Percentiles rank a stretch among this genome's conserved stretches.
Evolutionary conservation across 139 green algal genomes (phyloP).

Genomic region (Diplosphaera chodatii): DNA sequence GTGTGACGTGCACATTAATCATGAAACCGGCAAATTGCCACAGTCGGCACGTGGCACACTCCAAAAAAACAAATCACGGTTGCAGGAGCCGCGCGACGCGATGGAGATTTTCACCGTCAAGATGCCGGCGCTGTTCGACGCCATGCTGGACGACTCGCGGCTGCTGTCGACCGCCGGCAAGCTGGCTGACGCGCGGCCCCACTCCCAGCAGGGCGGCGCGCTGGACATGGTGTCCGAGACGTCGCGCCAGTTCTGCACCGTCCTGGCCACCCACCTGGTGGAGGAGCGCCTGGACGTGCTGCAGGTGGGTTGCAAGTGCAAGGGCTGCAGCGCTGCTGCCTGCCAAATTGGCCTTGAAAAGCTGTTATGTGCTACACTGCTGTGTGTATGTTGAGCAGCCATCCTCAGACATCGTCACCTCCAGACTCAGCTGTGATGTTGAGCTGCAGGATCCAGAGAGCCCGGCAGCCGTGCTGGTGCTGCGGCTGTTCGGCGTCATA

Average conservation of each 20-base stretch:
- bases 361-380: no score
- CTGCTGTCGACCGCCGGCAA: constrained; percentile 37
- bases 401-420: no score
- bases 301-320: neutral
- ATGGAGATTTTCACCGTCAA: constrained; percentile 72
- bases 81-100: constrained; percentile 71
- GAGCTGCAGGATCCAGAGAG: neutral
- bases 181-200: constrained; percentile 16
- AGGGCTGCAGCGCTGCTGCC: no score
- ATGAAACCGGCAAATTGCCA: no score
- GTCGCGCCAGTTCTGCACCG: constrained; percentile 13
- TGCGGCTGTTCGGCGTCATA: constrained; percentile 55
- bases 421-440: no score
- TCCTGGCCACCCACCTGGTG: constrained; percentile 23
- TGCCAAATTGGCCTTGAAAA: no score
- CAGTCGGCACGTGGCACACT: no score
- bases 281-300: constrained; percentile 24
- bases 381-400: no score
- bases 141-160: constrained; percentile 37
- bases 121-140: constrained; percentile 47
- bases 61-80: no score
- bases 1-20: no score
- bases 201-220: no score
- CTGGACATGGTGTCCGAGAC: neutral
- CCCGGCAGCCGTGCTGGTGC: constrained; percentile 20